Evolutionary conservation across 495 filamentous ascomycete genomes (phyloP).

Genomic region (Xylaria curta): DNA sequence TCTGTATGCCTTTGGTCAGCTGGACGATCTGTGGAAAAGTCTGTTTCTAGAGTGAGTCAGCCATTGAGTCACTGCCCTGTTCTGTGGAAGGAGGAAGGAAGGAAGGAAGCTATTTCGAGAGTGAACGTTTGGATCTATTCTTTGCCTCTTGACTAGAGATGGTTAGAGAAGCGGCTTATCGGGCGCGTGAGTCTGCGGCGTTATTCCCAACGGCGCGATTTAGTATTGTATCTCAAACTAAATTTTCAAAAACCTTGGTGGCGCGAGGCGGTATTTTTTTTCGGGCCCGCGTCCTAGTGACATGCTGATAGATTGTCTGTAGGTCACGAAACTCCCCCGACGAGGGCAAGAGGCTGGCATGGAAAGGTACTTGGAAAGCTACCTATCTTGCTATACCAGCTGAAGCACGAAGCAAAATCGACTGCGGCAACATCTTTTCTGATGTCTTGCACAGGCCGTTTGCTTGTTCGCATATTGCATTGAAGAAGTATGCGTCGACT

Average conservation of each 20-base stretch:
- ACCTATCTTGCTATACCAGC: constrained; percentile 72
- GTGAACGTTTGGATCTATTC: neutral
- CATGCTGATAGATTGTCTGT: constrained; percentile 28
- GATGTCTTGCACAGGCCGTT: constrained; percentile 92
- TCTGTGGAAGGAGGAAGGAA: neutral
- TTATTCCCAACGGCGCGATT: neutral
- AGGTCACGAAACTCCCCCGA: constrained; percentile 23
- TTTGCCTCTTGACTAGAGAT: neutral
- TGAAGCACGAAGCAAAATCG: constrained; percentile 57
- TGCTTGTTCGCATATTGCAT: constrained; percentile 77
- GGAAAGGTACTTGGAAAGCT: constrained; percentile 87
- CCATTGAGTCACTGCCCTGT: constrained; percentile 20
- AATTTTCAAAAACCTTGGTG: neutral
- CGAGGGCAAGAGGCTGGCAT: constrained; percentile 55
- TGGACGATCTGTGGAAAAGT: constrained; percentile 90
- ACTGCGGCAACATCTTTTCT: constrained; percentile 84
- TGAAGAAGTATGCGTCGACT: constrained; percentile 67
- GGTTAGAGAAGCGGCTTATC: neutral
- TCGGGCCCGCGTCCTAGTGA: constrained; percentile 2
- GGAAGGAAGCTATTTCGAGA: neutral
- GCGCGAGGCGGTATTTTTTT: neutral
- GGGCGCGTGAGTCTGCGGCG: neutral
- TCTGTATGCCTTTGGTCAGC: constrained; percentile 83
- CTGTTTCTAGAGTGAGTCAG: constrained; percentile 82
- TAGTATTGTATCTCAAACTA: neutral